Base-by-base conservation (phyloP, 2,329 filamentous ascomycete genomes). In the Paracoccidioides lutzii region DNA sequence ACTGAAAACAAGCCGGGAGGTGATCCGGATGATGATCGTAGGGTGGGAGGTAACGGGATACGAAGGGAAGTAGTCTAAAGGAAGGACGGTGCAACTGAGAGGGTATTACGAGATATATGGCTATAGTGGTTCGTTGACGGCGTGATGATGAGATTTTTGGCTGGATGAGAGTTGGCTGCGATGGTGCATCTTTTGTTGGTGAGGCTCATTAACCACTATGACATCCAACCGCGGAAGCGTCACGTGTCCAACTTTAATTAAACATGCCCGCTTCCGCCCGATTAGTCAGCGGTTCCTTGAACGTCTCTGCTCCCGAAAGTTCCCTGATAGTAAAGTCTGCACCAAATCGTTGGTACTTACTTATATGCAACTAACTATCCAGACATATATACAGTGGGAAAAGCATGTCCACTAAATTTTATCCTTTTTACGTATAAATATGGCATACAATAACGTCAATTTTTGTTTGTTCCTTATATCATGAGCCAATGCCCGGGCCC, bases 401-500 rank as follows among this genome's bases (percentile, higher is more conserved):
- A 42, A 12, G 14, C 40, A 42, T 42, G 14, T n/a, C 5, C 5
- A 42, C 10, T 14, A 5, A 14, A 42, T 42, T 5, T 5, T 45
- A 30, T 45, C 15, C 28, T 22, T 45, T 10, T 22, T 33, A 9
- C 10, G 5, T 10, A 15, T 14, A 53, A 41, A 28, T 22, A 42
- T 53, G 46, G 50, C 28, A 43, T 42, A 37, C 40, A 12, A 37
- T 49, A 53, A n/a, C 7, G 51, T 59, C 22, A 44, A 35, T 35
- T 22, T 32, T 53, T 15, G 14, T 37, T 40, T 30, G 59, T n/a
- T 42, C 10, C 15, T 14, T n/a, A 48, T 55, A 61, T 66, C 66
- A 70, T 69, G 66, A 57, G 65, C 62, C 40, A 61, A 55, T 58
- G 58, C 55, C 71, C 69, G 65, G 81, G 79, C 7, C 86, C 87